Evolutionary conservation across 306 rosid genomes (phyloP).

Genomic region (Ziziphus jujuba): DNA sequence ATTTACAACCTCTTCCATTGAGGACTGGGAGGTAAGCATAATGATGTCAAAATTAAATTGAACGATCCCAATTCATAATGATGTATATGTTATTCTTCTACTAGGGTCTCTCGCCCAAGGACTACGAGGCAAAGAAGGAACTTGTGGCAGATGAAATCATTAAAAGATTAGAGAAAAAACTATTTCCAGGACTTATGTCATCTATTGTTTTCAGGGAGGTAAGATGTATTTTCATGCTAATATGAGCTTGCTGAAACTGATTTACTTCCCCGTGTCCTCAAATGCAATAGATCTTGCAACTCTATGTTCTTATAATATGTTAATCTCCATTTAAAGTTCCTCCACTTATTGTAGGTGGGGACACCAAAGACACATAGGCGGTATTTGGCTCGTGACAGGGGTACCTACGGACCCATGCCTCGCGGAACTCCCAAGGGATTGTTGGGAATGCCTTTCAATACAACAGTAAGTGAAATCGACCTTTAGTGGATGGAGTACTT

Average conservation of each 20-base stretch:
- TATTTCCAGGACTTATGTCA: constrained; percentile 81
- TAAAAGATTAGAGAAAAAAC: constrained; percentile 70
- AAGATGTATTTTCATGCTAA: neutral
- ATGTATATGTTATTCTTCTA: constrained; percentile 18
- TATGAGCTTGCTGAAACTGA: constrained; percentile 1
- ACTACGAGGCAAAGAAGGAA: constrained; percentile 85
- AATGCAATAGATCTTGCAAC: neutral
- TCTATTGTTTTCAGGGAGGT: constrained; percentile 86
- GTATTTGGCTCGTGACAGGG: constrained; percentile 78
- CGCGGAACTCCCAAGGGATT: constrained; percentile 78
- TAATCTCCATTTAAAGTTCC: constrained; percentile 7
- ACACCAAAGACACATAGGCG: constrained; percentile 94
- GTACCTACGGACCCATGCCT: constrained; percentile 98
- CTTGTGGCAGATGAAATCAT: constrained; percentile 73
- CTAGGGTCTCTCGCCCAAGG: constrained; percentile 70
- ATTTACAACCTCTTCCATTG: constrained; percentile 89
- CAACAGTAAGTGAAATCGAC: constrained; percentile 64
- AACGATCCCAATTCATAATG: constrained; percentile 14
- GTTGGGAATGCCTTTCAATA: constrained; percentile 96
- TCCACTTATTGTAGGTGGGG: constrained; percentile 62
- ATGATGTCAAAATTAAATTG: constrained; percentile 3
- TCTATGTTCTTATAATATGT: neutral
- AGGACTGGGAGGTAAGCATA: constrained; percentile 77
- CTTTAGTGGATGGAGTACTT: constrained; percentile 3
- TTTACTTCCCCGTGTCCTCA: neutral